phyloP scores from a whole-genome alignment of 2,329 filamentous ascomycete genomes.

The Trichoderma lentiforme region DNA sequence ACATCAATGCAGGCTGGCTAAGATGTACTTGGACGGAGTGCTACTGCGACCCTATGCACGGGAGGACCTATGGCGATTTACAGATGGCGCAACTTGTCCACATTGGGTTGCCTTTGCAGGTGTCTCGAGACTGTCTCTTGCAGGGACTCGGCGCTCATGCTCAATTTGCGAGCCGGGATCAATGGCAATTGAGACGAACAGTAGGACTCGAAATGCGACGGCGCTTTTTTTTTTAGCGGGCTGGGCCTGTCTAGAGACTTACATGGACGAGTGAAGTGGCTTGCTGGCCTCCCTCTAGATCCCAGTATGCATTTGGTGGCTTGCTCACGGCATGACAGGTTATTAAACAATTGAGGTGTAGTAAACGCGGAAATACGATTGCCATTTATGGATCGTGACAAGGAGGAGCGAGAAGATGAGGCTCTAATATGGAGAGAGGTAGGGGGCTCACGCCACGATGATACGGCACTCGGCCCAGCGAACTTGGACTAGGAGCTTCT shows the following conservation, averaged over 20 bases:
- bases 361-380: too few relatives aligned
- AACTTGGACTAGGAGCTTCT: background rate
- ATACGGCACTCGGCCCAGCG: background rate
- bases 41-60: conserved; percentile 4
- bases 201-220: background rate
- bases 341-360: background rate
- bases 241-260: background rate
- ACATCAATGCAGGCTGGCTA: background rate
- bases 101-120: background rate
- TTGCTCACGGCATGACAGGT: background rate
- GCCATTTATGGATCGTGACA: background rate
- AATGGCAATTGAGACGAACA: conserved; percentile 6
- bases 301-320: background rate
- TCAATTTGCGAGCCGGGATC: background rate
- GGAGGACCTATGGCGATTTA: background rate
- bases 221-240: background rate
- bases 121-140: background rate
- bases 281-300: background rate
- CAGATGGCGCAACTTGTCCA: background rate
- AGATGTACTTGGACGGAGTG: background rate
- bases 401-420: background rate
- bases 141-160: background rate
- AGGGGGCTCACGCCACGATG: background rate
- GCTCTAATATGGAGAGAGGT: background rate
- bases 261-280: background rate